Evolutionary conservation across 1,284 basidiomycete genomes (phyloP).

Genomic region (Ganoderma lingzhi): DNA sequence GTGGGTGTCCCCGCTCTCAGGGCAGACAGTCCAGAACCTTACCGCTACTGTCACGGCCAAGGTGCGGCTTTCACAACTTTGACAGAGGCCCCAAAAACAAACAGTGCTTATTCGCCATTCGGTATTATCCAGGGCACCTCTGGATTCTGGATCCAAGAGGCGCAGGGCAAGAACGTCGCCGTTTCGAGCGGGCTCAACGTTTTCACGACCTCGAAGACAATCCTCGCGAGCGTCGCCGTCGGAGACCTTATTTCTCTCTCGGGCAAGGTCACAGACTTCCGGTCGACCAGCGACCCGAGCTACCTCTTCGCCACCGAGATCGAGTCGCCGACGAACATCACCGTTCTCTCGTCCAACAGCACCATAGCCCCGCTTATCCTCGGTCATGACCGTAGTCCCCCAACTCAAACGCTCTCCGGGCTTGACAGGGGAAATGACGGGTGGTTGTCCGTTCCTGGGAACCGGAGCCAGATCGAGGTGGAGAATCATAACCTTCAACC

Average conservation of each 20-base stretch:
- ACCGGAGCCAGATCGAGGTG: conserved; percentile 52
- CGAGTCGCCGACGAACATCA: conserved; percentile 54
- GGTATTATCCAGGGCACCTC: conserved; percentile 38
- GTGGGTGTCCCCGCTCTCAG: conserved; percentile 56
- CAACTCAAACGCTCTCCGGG: conserved; percentile 55
- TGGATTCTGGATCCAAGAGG: conserved; percentile 63
- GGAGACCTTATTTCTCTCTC: conserved; percentile 56
- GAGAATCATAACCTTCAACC: conserved; percentile 58
- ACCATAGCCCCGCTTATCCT: conserved; percentile 55
- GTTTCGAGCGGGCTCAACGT: conserved; percentile 53
- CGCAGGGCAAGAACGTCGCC: conserved; percentile 50
- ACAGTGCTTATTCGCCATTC: not conserved
- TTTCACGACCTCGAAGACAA: conserved; percentile 53
- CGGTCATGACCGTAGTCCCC: conserved; percentile 60
- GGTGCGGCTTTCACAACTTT: conserved; percentile 38
- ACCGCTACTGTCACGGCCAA: conserved; percentile 57
- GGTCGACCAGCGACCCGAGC: conserved; percentile 51
- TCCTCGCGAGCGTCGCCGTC: conserved; percentile 52
- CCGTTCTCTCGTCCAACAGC: conserved; percentile 56
- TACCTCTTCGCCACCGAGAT: conserved; percentile 63
- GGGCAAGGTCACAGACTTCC: conserved; percentile 58
- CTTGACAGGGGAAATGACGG: conserved; percentile 62
- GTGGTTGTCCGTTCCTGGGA: conserved; percentile 62
- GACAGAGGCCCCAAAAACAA: not conserved
- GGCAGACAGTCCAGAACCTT: conserved; percentile 57